phyloP scores from a whole-genome alignment of 805 yeast genomes.

The Wickerhamomyces strasburgensis region DNA sequence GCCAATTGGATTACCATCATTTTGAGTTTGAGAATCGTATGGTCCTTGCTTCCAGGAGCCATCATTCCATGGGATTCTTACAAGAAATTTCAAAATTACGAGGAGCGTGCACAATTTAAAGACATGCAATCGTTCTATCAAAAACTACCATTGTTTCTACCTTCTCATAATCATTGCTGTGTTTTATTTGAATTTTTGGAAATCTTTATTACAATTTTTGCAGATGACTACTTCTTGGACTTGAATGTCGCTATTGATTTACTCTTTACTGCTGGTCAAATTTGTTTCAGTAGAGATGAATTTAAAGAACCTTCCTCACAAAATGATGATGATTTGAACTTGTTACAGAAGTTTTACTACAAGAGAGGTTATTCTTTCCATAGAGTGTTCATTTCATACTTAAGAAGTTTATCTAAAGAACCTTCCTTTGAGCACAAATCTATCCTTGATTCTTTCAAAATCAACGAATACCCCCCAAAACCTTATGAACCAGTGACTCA shows the following conservation, averaged over 20 bases:
- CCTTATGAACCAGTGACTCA: conserved; percentile 30
- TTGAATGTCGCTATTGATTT: conserved; percentile 27
- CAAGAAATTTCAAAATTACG: conserved; percentile 25
- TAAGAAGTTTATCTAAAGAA: conserved; percentile 28
- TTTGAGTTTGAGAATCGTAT: conserved; percentile 28
- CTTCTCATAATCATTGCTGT: conserved; percentile 32
- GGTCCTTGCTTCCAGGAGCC: conserved; percentile 32
- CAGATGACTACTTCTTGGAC: conserved; percentile 29
- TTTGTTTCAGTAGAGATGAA: conserved; percentile 29
- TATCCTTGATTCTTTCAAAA: conserved; percentile 29
- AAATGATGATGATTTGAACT: conserved; percentile 26
- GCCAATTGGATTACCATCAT: conserved; percentile 26
- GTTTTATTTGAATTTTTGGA: conserved; percentile 34
- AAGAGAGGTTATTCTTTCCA: conserved; percentile 31
- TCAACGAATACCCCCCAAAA: conserved; percentile 30
- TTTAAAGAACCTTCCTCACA: conserved; percentile 9
- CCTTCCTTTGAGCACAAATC: conserved; percentile 27
- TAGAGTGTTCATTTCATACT: conserved; percentile 29
- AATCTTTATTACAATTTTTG: conserved; percentile 28
- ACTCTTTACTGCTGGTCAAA: conserved; percentile 32
- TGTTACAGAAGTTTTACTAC: conserved; percentile 29
- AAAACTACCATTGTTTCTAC: conserved; percentile 29
- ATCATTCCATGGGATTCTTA: conserved; percentile 33
- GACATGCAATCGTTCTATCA: conserved; percentile 30
- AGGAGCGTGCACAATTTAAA: conserved; percentile 19